Conservation (phyloP, 1,139 yeast species). For the Sporopachydermia cereana region DNA sequence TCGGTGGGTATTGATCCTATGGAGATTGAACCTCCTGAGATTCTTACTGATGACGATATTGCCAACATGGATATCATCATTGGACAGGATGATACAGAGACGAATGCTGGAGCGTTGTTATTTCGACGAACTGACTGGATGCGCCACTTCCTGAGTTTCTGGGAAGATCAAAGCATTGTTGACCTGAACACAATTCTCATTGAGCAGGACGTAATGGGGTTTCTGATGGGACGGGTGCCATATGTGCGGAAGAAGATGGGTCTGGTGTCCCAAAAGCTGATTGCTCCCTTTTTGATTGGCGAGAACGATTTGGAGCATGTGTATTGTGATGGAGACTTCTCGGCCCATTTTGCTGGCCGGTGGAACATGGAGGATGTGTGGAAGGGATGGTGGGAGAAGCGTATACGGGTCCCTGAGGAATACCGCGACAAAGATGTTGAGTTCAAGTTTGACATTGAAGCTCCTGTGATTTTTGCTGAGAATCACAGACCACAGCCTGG, state of each 20-base stretch:
- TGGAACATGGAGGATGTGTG: slow-evolving; percentile 5
- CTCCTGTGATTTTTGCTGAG: slow-evolving; percentile 2
- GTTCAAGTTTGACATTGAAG: slow-evolving; percentile 2
- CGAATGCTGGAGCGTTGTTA: slow-evolving; percentile 1
- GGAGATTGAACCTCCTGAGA: slow-evolving; percentile 3
- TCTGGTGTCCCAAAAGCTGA: slow-evolving; percentile 2
- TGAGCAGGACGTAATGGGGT: slow-evolving; percentile 5
- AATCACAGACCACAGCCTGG: slow-evolving; percentile 4
- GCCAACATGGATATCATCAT: slow-evolving; percentile 5
- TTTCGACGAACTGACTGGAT: slow-evolving; percentile 5
- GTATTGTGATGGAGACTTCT: slow-evolving; percentile 5
- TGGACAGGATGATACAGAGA: slow-evolving; percentile 5
- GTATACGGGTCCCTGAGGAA: slow-evolving; percentile 2
- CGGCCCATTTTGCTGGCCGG: slow-evolving; percentile 3
- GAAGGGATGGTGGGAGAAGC: slow-evolving; percentile 5
- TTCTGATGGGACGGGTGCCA: slow-evolving; percentile 1
- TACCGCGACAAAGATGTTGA: neutral
- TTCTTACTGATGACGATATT: slow-evolving; percentile 6
- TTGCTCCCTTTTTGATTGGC: neutral
- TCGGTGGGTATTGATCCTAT: neutral
- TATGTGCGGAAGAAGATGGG: slow-evolving; percentile 6
- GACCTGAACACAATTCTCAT: slow-evolving; percentile 2
- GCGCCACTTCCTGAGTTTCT: slow-evolving; percentile 4
- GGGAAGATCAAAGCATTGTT: slow-evolving; percentile 4
- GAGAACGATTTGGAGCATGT: slow-evolving; percentile 5